Base-by-base conservation (phyloP, 1,284 basidiomycete species). In the Agaricales sp. region DNA sequence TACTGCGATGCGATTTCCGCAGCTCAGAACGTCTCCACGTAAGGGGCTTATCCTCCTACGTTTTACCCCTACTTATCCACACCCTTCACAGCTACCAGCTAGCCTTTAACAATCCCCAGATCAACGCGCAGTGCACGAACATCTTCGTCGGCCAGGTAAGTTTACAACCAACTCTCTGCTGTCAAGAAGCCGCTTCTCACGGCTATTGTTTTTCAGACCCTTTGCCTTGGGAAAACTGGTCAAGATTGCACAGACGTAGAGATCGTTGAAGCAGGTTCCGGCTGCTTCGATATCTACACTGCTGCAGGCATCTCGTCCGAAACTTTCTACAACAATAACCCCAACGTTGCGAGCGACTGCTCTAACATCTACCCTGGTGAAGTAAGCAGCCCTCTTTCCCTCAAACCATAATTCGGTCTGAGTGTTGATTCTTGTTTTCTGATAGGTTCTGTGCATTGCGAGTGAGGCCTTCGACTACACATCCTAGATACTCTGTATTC, bases 1-100 rank as follows among this genome's bases (percentile, higher is more conserved):
- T 66, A 62, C 11, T 72, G 70, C 50, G 63, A 75, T 52, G 46
- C n/a, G 4, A 76, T 75, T 54, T 72, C 69, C 43, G 67, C 64
- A 21, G 51, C 62, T 43, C 57, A 75, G 46, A 66, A 67, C 30
- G 68, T 64, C 22, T 73, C 73, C 14, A 76, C 69, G 64, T 72
- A 35, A 53, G 67, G n/a, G n/a, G n/a, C n/a, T n/a, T n/a, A n/a
- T n/a, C n/a, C n/a, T n/a, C n/a, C n/a, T n/a, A n/a, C n/a, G n/a
- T n/a, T n/a, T n/a, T n/a, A n/a, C n/a, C n/a, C 48, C 16, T n/a
- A 2, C n/a, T 6, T 4, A 2, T 68, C 66, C n/a, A n/a, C n/a
- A n/a, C n/a, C n/a, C n/a, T 35, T n/a, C 30, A 35, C n/a, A 35
- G 30, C 11, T 74, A 70, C 55, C 71, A 74, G 53, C 64, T 74